phyloP scores from a whole-genome alignment of 495 filamentous ascomycete species.

The Hapsidospora chrysogenum region DNA sequence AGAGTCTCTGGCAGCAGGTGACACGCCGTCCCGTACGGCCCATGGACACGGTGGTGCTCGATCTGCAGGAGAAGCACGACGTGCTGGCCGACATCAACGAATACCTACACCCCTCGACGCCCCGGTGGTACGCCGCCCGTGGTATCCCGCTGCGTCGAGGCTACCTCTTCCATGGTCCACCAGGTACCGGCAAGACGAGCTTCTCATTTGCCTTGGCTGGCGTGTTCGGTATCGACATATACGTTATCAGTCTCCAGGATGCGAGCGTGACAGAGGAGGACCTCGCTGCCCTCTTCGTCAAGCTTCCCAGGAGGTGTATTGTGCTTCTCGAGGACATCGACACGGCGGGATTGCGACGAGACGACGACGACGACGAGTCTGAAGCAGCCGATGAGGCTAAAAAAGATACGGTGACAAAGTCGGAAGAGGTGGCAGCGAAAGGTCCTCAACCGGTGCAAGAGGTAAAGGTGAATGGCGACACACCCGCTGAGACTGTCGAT shows the following conservation, averaged over 20 bases:
- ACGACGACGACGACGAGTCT: constrained; percentile 13
- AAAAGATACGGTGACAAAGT: constrained; percentile 1
- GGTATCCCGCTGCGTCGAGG: constrained; percentile 88
- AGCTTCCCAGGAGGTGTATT: constrained; percentile 44
- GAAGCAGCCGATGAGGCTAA: constrained; percentile 6
- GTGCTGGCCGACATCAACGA: constrained; percentile 75
- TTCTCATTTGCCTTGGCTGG: constrained; percentile 51
- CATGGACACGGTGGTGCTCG: constrained; percentile 71
- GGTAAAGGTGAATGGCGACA: no score
- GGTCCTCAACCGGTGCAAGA: no score
- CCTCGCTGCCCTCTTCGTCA: constrained; percentile 47
- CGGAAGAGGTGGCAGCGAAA: constrained; percentile 5
- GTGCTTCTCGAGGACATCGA: constrained; percentile 61
- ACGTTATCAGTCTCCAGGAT: constrained; percentile 46
- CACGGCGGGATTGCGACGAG: constrained; percentile 43
- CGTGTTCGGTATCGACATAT: constrained; percentile 51
- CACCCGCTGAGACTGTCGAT: neutral
- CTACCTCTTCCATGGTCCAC: constrained; percentile 67
- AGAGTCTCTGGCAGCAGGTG: constrained; percentile 44
- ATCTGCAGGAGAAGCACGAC: constrained; percentile 50
- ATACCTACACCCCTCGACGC: constrained; percentile 59
- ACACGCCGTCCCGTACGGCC: constrained; percentile 57
- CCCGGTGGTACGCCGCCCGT: constrained; percentile 60
- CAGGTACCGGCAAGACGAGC: constrained; percentile 48
- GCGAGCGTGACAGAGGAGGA: constrained; percentile 52